Conservation (phyloP, 169 alveolate genomes). For the Babesia divergens region DNA sequence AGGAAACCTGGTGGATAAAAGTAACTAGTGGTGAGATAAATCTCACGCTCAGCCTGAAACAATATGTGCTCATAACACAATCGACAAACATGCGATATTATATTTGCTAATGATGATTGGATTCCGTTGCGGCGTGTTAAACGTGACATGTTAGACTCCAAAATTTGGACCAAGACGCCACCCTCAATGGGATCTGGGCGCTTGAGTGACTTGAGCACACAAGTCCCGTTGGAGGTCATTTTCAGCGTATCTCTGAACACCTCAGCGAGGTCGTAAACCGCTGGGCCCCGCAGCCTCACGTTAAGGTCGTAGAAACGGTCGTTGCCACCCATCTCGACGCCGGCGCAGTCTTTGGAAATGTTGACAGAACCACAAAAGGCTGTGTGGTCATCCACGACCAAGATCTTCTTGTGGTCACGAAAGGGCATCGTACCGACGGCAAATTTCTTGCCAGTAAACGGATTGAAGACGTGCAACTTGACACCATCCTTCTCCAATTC, state of each 20-base stretch:
- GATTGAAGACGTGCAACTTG: conserved; percentile 46
- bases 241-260: conserved; percentile 62
- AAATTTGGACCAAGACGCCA: conserved; percentile 72
- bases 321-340: conserved; percentile 37
- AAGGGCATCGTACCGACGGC: conserved; percentile 69
- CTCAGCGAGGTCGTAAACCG: conserved; percentile 71
- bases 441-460: conserved; percentile 20
- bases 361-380: conserved; percentile 85
- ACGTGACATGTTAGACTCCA: conserved; percentile 68
- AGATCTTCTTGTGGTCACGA: conserved; percentile 79
- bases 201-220: neutral
- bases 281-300: conserved; percentile 62
- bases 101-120: conserved; percentile 48
- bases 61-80: conserved; percentile 14
- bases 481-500: conserved; percentile 51
- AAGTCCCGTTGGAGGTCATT: conserved; percentile 35
- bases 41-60: conserved; percentile 62
- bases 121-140: conserved; percentile 59
- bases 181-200: conserved; percentile 49
- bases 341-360: conserved; percentile 54
- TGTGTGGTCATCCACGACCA: conserved; percentile 65
- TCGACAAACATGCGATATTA: conserved; percentile 44
- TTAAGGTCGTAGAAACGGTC: conserved; percentile 53
- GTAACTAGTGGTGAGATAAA: conserved; percentile 78
- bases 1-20: conserved; percentile 81